Conservation (phyloP, 164 flowering plant species). For the Santalum album region DNA sequence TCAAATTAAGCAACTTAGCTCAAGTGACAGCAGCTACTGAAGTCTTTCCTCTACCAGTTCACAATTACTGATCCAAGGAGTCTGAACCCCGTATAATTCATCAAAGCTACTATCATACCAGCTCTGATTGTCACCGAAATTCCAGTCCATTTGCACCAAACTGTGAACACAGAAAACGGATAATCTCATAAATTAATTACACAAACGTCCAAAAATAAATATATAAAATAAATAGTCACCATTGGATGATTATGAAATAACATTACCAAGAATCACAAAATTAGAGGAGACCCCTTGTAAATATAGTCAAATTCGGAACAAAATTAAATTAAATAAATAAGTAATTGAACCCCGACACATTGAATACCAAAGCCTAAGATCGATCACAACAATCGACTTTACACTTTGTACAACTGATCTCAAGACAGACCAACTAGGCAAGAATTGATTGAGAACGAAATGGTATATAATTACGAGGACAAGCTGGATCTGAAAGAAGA, state of each 20-base stretch:
- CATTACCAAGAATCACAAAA: too few species aligned
- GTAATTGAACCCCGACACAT: too few species aligned
- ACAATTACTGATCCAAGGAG: conserved; percentile 3
- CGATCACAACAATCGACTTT: not conserved
- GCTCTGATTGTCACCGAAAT: conserved; percentile 12
- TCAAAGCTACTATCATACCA: conserved; percentile 9
- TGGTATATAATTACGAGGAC: too few species aligned
- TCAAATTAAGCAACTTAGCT: not conserved
- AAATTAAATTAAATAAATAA: not conserved
- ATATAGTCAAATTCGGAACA: not conserved
- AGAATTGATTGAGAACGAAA: too few species aligned
- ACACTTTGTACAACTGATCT: not conserved
- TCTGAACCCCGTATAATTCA: conserved; percentile 4
- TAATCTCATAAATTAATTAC: not conserved
- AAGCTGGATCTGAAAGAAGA: conserved; percentile 16
- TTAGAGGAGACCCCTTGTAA: not conserved
- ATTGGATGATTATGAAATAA: too few species aligned
- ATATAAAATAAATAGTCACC: too few species aligned
- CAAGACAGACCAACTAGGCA: too few species aligned
- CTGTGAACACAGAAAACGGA: conserved; percentile 12
- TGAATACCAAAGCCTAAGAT: not conserved
- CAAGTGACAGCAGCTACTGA: not conserved
- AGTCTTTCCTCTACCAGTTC: not conserved
- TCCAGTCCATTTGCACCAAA: conserved; percentile 22
- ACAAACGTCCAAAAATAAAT: too few species aligned